Evolutionary conservation across 257 asterid genomes (phyloP), one percentile per base, ranked within the genome.

Genomic region (Nicotiana paniculata): DNA sequence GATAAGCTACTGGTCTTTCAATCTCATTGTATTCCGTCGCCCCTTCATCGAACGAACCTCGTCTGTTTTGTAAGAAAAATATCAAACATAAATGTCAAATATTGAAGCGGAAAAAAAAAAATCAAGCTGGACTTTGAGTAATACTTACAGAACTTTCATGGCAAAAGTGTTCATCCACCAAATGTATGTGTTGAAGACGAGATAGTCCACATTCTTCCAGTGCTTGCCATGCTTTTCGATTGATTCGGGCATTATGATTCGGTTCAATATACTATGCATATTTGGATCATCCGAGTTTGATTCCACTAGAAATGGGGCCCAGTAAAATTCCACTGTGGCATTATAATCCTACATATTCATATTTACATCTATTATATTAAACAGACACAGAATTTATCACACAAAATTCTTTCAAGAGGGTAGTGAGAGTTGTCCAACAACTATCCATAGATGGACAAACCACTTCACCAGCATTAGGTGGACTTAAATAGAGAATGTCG

Each of bases 101-200:
- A 10, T 21, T 12, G 62, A 21, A 51, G 43, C 53, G 59, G 15
- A 13, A 6, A 7, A 39, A 21, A 21, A 4, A 13, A 48, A 46
- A 48, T 46, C 79, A 74, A 74, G 62, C 16, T 16, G 32, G 15
- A 61, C 24, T 21, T 21, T 61, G 62, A 48, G 62, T 74, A 26
- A 13, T 80, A 90, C 94, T 91, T 84, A 94, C 98, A 94, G 62
- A 65, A 93, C 89, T 91, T 94, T 94, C 96, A 94, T 94, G 84
- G 86, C 81, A 33, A 76, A 77, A 80, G 97, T 94, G 88, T 94
- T 94, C 98, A 94, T 94, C 98, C 98, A 94, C 98, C 98, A 94
- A 70, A 94, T 94, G 77, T 94, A 94, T 0, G 98, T 90, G 88
- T 94, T 93, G 89, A 94, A 94, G 80, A 94, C 66, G 81, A 94